phyloP scores from a whole-genome alignment of 805 yeast genomes.

The Diddensiella santjacobensis region DNA sequence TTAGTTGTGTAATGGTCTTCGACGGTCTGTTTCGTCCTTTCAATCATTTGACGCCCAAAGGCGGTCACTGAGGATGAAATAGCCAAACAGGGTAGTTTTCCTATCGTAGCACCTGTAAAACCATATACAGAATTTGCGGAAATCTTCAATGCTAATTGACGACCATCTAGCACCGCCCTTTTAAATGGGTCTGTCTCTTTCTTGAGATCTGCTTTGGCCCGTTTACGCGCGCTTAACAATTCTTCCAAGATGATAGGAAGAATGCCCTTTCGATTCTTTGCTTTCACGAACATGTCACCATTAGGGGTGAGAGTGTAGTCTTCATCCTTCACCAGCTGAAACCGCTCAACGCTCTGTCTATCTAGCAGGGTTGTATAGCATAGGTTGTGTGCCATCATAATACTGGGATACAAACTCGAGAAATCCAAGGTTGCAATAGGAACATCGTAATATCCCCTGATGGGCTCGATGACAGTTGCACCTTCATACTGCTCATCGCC shows the following conservation, averaged over 20 bases:
- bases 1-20: constrained; percentile 72
- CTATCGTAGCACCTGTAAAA: constrained; percentile 98
- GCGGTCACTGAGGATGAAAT: constrained; percentile 95
- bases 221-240: constrained; percentile 83
- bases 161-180: constrained; percentile 90
- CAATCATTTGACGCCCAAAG: constrained; percentile 96
- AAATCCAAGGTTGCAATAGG: constrained; percentile 98
- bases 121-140: constrained; percentile 99
- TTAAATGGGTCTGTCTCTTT: constrained; percentile 93
- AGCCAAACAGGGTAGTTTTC: constrained; percentile 93
- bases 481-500: constrained; percentile 95
- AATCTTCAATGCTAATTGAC: constrained; percentile 92
- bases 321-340: constrained; percentile 58
- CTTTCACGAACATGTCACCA: constrained; percentile 83
- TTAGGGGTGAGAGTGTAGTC: constrained; percentile 89
- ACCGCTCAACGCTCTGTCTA: constrained; percentile 61
- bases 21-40: constrained; percentile 80
- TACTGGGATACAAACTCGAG: constrained; percentile 94
- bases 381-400: constrained; percentile 98
- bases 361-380: constrained; percentile 89
- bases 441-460: constrained; percentile 90
- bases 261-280: constrained; percentile 69
- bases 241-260: constrained; percentile 90
- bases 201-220: constrained; percentile 85
- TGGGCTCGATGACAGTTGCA: constrained; percentile 97